Percentiles rank a stretch among this genome's conserved stretches.
Evolutionary conservation across 2,329 filamentous ascomycete species (phyloP).

Genomic region (Sporothrix dimorphospora): DNA sequence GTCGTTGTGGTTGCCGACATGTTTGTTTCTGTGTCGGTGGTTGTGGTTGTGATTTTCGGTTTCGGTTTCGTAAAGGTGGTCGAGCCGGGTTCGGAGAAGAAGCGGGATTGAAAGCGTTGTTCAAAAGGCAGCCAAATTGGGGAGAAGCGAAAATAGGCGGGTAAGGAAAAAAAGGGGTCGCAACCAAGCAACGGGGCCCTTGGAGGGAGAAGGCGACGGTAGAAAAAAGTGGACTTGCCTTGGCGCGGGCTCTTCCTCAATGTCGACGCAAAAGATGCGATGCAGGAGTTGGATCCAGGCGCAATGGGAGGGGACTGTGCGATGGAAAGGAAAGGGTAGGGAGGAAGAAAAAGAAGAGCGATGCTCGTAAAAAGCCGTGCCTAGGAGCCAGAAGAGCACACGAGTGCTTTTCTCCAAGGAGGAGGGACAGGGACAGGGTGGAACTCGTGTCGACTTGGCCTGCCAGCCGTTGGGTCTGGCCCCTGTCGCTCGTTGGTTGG

Average conservation of each 20-base stretch:
- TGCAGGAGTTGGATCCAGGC: background rate
- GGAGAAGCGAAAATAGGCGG: background rate
- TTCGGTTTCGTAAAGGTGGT: background rate
- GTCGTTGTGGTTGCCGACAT: slow-evolving; percentile 38
- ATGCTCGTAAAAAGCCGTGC: background rate
- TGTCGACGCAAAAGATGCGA: background rate
- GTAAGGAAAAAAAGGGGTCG: slow-evolving; percentile 9
- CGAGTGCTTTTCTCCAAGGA: slow-evolving; percentile 24
- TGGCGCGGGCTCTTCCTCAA: slow-evolving; percentile 9
- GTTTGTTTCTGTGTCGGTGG: background rate
- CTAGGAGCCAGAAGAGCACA: slow-evolving; percentile 20
- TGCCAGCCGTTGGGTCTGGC: slow-evolving; percentile 10
- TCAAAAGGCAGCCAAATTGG: slow-evolving; percentile 1
- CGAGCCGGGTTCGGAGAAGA: slow-evolving; percentile 13
- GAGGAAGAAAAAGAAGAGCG: slow-evolving; percentile 4
- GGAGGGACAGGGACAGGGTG: slow-evolving; percentile 15
- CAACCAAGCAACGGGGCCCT: background rate
- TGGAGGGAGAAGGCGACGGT: background rate
- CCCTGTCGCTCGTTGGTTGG: background rate
- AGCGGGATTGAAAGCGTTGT: slow-evolving; percentile 15
- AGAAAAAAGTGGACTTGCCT: slow-evolving; percentile 7
- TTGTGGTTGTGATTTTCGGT: background rate
- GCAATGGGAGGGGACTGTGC: background rate
- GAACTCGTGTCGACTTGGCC: slow-evolving; percentile 19
- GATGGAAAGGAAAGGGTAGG: background rate